Percentiles rank a stretch among this genome's conserved stretches.
Evolutionary conservation across 2,329 filamentous ascomycete species (phyloP).

Genomic region (Neoarthrinium moseri): DNA sequence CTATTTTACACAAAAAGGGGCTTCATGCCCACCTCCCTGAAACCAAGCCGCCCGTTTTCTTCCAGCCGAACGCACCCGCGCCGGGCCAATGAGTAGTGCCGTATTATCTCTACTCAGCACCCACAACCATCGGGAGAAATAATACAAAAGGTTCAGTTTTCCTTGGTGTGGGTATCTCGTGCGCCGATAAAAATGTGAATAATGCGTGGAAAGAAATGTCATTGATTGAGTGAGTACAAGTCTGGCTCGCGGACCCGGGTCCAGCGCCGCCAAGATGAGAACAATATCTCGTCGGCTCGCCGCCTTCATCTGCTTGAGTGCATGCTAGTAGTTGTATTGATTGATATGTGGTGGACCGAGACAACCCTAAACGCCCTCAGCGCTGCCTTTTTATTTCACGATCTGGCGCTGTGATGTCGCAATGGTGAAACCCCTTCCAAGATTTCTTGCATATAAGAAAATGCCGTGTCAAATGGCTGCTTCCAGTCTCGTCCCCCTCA

Average conservation of each 20-base stretch:
- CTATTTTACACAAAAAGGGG: too few relatives aligned
- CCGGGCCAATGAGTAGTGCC: too few relatives aligned
- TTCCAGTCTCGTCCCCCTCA: too few relatives aligned
- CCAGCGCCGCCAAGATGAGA: too few relatives aligned
- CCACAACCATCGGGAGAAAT: too few relatives aligned
- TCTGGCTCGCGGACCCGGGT: not conserved
- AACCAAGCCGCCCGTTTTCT: too few relatives aligned
- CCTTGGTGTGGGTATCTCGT: not conserved
- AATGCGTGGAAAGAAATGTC: not conserved
- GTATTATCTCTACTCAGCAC: too few relatives aligned
- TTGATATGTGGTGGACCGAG: not conserved
- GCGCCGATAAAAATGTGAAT: not conserved
- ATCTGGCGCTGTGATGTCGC: constrained; percentile 1
- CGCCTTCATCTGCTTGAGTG: not conserved
- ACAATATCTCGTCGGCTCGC: too few relatives aligned
- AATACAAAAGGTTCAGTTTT: too few relatives aligned
- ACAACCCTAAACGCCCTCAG: not conserved
- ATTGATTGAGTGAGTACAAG: not conserved
- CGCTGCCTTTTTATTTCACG: constrained; percentile 2
- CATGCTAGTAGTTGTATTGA: not conserved
- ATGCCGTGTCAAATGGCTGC: not conserved
- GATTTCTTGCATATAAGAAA: not conserved
- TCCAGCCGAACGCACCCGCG: too few relatives aligned
- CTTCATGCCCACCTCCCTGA: too few relatives aligned
- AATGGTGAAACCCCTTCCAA: not conserved